A percentile compares a stretch with the other conserved stretches of the same genome.
Evolutionary conservation across 2,329 filamentous ascomycete genomes (phyloP).

Genomic region (Aspergillus glaucus): DNA sequence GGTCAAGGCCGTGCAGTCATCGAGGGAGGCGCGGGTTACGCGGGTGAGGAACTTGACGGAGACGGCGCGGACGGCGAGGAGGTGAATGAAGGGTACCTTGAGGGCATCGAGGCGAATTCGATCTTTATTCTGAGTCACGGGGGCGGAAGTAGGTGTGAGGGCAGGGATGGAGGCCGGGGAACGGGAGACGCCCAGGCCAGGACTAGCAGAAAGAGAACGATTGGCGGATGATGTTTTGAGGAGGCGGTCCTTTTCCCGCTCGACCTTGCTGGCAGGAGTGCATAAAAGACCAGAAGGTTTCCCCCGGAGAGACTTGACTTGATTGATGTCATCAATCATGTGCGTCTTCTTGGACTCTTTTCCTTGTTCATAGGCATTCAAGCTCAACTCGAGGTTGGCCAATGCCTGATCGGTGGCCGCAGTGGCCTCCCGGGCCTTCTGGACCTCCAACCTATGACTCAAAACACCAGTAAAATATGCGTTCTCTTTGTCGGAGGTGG

Average conservation of each 20-base stretch:
- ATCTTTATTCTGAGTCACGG: slow-evolving; percentile 30
- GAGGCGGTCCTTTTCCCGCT: slow-evolving; percentile 37
- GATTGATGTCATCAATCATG: slow-evolving; percentile 31
- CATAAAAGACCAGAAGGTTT: slow-evolving; percentile 23
- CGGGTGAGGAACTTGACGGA: slow-evolving; percentile 43
- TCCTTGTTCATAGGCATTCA: slow-evolving; percentile 54
- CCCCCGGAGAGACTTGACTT: slow-evolving; percentile 30
- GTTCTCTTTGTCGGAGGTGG: slow-evolving; percentile 35
- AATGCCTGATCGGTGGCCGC: slow-evolving; percentile 55
- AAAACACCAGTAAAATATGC: slow-evolving; percentile 53
- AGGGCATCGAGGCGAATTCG: slow-evolving; percentile 38
- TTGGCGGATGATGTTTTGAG: slow-evolving; percentile 28
- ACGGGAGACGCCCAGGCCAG: slow-evolving; percentile 30
- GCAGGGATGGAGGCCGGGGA: slow-evolving; percentile 31
- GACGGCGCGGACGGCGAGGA: slow-evolving; percentile 49
- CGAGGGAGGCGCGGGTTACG: slow-evolving; percentile 43
- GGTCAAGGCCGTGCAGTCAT: slow-evolving; percentile 44
- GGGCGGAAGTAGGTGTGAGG: slow-evolving; percentile 41
- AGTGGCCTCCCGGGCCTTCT: slow-evolving; percentile 49
- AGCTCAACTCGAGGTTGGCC: slow-evolving; percentile 52
- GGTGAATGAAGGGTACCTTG: slow-evolving; percentile 42
- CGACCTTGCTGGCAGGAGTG: slow-evolving; percentile 31
- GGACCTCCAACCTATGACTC: slow-evolving; percentile 52
- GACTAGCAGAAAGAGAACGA: slow-evolving; percentile 38
- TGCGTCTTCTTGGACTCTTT: slow-evolving; percentile 54